Conservation (phyloP, 805 yeast species). For the Diddensiella caesifluorescens region DNA sequence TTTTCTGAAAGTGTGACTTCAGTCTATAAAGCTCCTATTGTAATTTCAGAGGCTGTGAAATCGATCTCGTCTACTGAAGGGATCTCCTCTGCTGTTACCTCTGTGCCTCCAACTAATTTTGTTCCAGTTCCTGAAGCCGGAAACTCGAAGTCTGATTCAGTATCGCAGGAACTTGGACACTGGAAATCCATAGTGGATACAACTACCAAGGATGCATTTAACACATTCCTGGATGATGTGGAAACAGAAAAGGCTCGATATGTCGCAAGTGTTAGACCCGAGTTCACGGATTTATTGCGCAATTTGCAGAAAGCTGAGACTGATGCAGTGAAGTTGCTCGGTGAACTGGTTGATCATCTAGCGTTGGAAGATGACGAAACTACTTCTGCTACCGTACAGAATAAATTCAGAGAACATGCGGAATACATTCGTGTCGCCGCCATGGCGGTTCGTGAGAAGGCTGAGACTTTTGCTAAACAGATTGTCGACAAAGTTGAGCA, state of each 20-base stretch:
- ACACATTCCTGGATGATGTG: conserved; percentile 23
- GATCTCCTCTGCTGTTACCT: not conserved
- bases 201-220: conserved; percentile 23
- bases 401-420: conserved; percentile 20
- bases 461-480: conserved; percentile 21
- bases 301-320: conserved; percentile 15
- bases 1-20: too few species aligned
- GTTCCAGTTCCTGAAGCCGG: conserved; percentile 10
- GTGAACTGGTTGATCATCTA: conserved; percentile 12
- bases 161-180: conserved; percentile 11
- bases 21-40: too few species aligned
- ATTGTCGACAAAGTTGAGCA: conserved; percentile 22
- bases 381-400: conserved; percentile 19
- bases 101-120: conserved; percentile 1
- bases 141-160: conserved; percentile 6
- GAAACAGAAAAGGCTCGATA: conserved; percentile 19
- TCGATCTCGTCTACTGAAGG: too few species aligned
- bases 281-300: conserved; percentile 23
- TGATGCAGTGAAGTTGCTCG: conserved; percentile 13
- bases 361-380: conserved; percentile 11
- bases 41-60: too few species aligned
- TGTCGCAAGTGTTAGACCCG: conserved; percentile 17
- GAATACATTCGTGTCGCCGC: conserved; percentile 23
- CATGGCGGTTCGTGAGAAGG: conserved; percentile 21
- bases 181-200: conserved; percentile 25